Conservation (phyloP, 805 yeast genomes). For the Zygosaccharomyces rouxii region DNA sequence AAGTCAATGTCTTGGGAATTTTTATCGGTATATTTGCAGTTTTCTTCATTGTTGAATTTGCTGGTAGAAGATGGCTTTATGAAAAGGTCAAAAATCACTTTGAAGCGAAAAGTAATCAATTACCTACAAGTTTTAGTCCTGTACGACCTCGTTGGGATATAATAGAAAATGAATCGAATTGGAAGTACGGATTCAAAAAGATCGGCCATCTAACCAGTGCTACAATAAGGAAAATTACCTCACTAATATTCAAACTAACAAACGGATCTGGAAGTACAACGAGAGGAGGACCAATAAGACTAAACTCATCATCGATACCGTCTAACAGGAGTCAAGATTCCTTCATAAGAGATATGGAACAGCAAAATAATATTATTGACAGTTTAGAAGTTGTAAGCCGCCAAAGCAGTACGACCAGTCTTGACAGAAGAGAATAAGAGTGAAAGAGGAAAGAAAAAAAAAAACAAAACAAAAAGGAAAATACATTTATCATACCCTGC, state of each 20-base stretch:
- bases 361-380: conserved; percentile 40
- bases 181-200: conserved; percentile 9
- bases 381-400: conserved; percentile 30
- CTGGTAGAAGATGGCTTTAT: conserved; percentile 35
- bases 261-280: background rate
- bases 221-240: background rate
- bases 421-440: conserved; percentile 1
- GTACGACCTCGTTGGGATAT: conserved; percentile 39
- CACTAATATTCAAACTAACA: background rate
- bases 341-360: conserved; percentile 38
- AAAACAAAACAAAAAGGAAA: no score
- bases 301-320: conserved; percentile 11
- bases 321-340: conserved; percentile 24
- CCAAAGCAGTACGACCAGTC: conserved; percentile 20
- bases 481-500: no score
- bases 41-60: conserved; percentile 38
- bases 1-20: conserved; percentile 61
- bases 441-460: background rate
- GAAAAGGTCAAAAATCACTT: conserved; percentile 15
- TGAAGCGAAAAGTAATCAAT: conserved; percentile 32
- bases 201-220: background rate
- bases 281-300: conserved; percentile 12
- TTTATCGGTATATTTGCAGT: conserved; percentile 49
- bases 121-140: conserved; percentile 40
- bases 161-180: conserved; percentile 21